phyloP scores from a whole-genome alignment of 1,139 yeast genomes.

The Geotrichum bryndzae region DNA sequence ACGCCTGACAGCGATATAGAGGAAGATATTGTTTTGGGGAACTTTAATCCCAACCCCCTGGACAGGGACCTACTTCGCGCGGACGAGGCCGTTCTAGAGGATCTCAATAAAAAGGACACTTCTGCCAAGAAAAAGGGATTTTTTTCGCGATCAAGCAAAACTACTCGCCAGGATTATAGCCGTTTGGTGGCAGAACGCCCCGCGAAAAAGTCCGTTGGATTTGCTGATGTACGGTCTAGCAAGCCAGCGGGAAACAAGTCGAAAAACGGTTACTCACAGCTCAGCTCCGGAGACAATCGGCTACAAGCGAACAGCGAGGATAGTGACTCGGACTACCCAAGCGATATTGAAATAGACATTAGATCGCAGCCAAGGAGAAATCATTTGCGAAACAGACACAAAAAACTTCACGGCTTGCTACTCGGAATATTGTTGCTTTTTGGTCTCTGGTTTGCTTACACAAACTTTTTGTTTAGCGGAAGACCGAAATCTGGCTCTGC shows the following conservation, averaged over 20 bases:
- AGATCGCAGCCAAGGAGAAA: conserved; percentile 13
- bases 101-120: conserved; percentile 19
- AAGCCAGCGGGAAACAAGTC: background rate
- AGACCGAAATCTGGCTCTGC: background rate
- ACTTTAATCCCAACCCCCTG: conserved; percentile 23
- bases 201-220: conserved; percentile 17
- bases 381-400: conserved; percentile 9
- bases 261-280: conserved; percentile 7
- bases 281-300: background rate
- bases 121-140: background rate
- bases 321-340: conserved; percentile 18
- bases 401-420: conserved; percentile 14
- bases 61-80: conserved; percentile 29
- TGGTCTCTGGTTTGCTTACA: conserved; percentile 16
- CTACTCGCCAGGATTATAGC: conserved; percentile 10
- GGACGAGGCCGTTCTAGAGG: conserved; percentile 29
- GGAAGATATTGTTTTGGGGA: conserved; percentile 27
- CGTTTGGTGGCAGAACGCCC: conserved; percentile 10
- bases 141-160: conserved; percentile 8
- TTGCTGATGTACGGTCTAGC: conserved; percentile 10
- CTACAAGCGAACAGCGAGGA: conserved; percentile 6
- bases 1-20: conserved; percentile 24
- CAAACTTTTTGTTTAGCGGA: conserved; percentile 4
- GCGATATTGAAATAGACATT: conserved; percentile 20
- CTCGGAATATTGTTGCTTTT: conserved; percentile 11